Conservation (phyloP, 2,329 filamentous ascomycete genomes). For the Endoconidiophora polonica region DNA sequence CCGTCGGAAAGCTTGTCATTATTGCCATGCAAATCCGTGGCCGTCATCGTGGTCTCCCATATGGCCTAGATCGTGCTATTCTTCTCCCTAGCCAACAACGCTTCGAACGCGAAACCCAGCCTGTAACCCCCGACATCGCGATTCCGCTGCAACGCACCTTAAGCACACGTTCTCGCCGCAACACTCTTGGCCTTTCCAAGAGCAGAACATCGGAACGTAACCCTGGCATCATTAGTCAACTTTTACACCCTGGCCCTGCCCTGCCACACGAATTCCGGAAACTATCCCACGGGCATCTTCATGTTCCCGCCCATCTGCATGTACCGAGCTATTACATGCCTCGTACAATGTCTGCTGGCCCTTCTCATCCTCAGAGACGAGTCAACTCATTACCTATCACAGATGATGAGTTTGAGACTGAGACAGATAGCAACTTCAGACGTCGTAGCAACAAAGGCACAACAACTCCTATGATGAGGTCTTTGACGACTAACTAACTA, state of each 20-base stretch:
- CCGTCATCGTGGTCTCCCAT: constrained; percentile 50
- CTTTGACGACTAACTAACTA: too few relatives aligned
- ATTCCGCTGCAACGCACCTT: constrained; percentile 22
- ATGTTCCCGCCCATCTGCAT: constrained; percentile 3
- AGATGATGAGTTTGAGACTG: constrained; percentile 8
- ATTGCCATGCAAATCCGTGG: constrained; percentile 55
- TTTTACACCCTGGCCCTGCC: constrained; percentile 32
- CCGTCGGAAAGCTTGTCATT: constrained; percentile 53
- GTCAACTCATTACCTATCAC: constrained; percentile 7
- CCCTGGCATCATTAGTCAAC: constrained; percentile 27
- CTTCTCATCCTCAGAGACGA: constrained; percentile 2
- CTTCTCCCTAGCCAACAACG: constrained; percentile 40
- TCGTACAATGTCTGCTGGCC: constrained; percentile 5
- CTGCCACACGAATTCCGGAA: constrained; percentile 19
- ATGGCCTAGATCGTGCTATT: constrained; percentile 46
- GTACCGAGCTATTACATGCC: not conserved
- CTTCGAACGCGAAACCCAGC: constrained; percentile 33
- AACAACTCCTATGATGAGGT: not conserved
- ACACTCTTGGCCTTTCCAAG: constrained; percentile 8
- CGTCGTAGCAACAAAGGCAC: too few relatives aligned
- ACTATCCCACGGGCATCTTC: constrained; percentile 8
- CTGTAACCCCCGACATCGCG: constrained; percentile 22
- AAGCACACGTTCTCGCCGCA: constrained; percentile 20
- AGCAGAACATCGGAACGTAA: constrained; percentile 20
- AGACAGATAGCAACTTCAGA: not conserved